Conservation (phyloP, 106 monocot species). For the Dioscorea alata region DNA sequence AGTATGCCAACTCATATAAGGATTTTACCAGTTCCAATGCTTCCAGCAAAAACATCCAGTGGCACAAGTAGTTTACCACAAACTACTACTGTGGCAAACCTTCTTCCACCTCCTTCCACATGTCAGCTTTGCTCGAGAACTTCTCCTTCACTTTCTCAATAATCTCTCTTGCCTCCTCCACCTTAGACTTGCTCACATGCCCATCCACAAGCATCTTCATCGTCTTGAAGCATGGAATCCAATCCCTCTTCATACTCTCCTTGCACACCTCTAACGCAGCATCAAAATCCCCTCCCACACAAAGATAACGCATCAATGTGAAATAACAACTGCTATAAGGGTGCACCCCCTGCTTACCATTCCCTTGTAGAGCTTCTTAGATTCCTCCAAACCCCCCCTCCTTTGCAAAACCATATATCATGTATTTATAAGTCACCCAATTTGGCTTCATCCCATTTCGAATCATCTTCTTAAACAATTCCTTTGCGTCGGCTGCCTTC, state of each 20-base stretch:
- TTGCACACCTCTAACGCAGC: conserved; percentile 39
- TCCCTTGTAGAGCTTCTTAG: conserved; percentile 46
- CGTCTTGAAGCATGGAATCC: conserved; percentile 63
- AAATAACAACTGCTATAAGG: conserved; percentile 42
- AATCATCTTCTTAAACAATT: conserved; percentile 48
- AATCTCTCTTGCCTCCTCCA: conserved; percentile 50
- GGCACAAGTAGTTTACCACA: too few relatives aligned
- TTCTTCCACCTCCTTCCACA: conserved; percentile 45
- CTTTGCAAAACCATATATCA: conserved; percentile 60
- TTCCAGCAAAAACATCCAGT: too few relatives aligned
- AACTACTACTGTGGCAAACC: conserved; percentile 4
- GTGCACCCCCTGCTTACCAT: conserved; percentile 26
- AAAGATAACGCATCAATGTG: conserved; percentile 37
- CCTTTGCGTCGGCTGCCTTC: conserved; percentile 32
- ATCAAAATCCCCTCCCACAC: conserved; percentile 56
- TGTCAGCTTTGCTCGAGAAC: conserved; percentile 35
- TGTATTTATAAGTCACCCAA: conserved; percentile 48
- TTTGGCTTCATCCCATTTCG: conserved; percentile 58
- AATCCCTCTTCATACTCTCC: conserved; percentile 50
- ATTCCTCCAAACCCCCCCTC: conserved; percentile 46
- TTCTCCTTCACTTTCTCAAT: conserved; percentile 42
- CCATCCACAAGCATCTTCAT: conserved; percentile 58
- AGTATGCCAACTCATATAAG: too few relatives aligned
- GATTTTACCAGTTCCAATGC: too few relatives aligned
- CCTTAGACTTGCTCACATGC: conserved; percentile 42